These are phyloP conservation scores for Penicillium steckii DNA, from an alignment of 495 filamentous ascomycete species.

Conservation along the genomic window DNA sequence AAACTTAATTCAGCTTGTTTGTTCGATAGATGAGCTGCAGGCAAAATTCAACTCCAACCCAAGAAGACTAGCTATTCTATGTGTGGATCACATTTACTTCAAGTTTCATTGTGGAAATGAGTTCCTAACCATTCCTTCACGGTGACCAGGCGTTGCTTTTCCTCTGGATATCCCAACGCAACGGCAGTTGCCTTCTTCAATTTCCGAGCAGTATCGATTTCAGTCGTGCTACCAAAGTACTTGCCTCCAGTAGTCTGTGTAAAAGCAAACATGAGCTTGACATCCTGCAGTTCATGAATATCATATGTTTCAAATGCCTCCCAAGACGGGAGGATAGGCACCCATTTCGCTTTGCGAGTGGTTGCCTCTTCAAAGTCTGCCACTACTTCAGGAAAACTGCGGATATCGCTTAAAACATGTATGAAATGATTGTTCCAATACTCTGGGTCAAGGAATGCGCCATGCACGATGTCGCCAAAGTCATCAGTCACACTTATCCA, in stretches of 20 bases:
- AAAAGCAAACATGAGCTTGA: constrained; percentile 18
- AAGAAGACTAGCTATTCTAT: neutral
- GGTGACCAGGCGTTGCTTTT: neutral
- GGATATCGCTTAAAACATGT: neutral
- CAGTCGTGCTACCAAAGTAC: constrained; percentile 5
- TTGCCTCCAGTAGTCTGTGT: constrained; percentile 7
- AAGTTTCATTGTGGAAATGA: neutral
- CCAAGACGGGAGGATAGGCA: constrained; percentile 8
- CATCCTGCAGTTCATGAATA: constrained; percentile 11
- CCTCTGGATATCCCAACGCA: constrained; percentile 5
- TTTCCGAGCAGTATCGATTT: constrained; percentile 1
- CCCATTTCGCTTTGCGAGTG: neutral
- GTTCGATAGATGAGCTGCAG: neutral
- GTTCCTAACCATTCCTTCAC: constrained; percentile 5
- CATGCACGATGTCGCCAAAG: constrained; percentile 35
- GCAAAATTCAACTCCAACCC: neutral
- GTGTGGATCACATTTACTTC: neutral
- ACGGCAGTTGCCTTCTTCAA: constrained; percentile 7
- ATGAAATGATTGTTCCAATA: constrained; percentile 3
- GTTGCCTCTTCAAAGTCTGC: neutral
- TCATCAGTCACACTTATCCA: constrained; percentile 29
- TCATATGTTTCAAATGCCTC: constrained; percentile 10
- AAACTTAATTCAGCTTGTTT: too few species aligned
- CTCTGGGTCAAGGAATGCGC: constrained; percentile 27
- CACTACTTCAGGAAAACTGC: neutral